phyloP scores from a whole-genome alignment of 2,329 filamentous ascomycete species.

The Penicillium corylophilum region DNA sequence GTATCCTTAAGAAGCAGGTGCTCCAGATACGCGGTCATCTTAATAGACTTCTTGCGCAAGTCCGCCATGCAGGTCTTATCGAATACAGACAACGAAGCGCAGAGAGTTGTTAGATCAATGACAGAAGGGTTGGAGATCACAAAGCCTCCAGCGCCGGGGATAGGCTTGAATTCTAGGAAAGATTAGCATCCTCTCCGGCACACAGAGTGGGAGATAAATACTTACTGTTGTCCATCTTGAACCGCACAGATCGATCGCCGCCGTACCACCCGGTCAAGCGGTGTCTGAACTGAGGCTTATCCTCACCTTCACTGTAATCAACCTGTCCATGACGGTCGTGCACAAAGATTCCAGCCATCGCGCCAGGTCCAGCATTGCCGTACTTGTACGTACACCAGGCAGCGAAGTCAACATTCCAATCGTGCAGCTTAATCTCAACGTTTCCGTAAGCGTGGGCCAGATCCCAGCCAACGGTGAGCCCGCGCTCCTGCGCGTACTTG shows the following conservation, averaged over 20 bases:
- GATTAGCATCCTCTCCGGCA: not conserved
- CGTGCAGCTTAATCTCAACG: slow-evolving; percentile 72
- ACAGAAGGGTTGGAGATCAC: slow-evolving; percentile 79
- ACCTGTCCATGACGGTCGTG: slow-evolving; percentile 66
- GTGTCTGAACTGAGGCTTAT: slow-evolving; percentile 56
- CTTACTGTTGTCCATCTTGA: slow-evolving; percentile 71
- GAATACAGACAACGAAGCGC: slow-evolving; percentile 71
- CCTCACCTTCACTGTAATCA: slow-evolving; percentile 40
- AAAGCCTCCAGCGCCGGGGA: slow-evolving; percentile 73
- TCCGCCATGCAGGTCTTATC: slow-evolving; percentile 66
- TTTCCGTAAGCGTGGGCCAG: slow-evolving; percentile 83
- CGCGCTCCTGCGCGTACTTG: slow-evolving; percentile 65
- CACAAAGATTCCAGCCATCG: slow-evolving; percentile 76
- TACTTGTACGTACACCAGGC: slow-evolving; percentile 96
- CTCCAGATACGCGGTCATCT: slow-evolving; percentile 74
- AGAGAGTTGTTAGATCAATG: slow-evolving; percentile 70
- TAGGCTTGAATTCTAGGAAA: slow-evolving; percentile 64
- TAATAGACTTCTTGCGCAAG: slow-evolving; percentile 67
- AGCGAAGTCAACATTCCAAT: slow-evolving; percentile 88
- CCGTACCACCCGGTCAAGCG: slow-evolving; percentile 83
- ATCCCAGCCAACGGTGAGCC: slow-evolving; percentile 78
- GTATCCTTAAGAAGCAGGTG: slow-evolving; percentile 53
- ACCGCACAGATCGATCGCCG: slow-evolving; percentile 69
- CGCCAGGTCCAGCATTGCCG: slow-evolving; percentile 77
- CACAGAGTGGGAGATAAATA: not conserved